Evolutionary conservation across 495 filamentous ascomycete species (phyloP).

Genomic region (Aspergillus cristatus): DNA sequence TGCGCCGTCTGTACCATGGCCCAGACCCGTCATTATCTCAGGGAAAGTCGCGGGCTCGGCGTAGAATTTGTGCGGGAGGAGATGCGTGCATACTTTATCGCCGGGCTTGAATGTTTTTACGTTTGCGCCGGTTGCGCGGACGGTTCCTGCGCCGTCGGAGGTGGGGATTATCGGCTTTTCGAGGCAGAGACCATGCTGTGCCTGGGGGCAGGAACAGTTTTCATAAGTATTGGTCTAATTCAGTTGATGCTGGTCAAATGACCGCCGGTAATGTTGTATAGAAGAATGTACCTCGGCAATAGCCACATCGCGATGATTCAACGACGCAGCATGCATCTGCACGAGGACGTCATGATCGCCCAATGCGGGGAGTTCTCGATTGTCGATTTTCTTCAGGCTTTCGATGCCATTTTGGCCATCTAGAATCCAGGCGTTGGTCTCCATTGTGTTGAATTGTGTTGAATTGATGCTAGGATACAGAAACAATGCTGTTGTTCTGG

Average conservation of each 20-base stretch:
- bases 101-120: constrained; percentile 8
- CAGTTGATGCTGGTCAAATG: too few relatives aligned
- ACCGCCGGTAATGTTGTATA: background rate
- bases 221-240: too few relatives aligned
- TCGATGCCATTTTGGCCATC: constrained; percentile 5
- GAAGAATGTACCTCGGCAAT: constrained; percentile 43
- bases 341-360: constrained; percentile 57
- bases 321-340: constrained; percentile 53
- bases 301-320: constrained; percentile 66
- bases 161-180: constrained; percentile 26
- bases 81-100: constrained; percentile 10
- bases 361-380: constrained; percentile 11
- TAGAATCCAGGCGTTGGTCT: constrained; percentile 7
- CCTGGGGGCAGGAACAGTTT: constrained; percentile 19
- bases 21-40: constrained; percentile 41
- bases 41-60: constrained; percentile 34
- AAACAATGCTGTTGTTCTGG: too few relatives aligned
- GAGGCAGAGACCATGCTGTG: constrained; percentile 28
- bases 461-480: too few relatives aligned
- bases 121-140: constrained; percentile 35
- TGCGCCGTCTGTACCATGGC: constrained; percentile 54
- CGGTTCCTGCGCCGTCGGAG: constrained; percentile 60
- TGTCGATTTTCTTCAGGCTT: constrained; percentile 4
- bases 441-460: too few relatives aligned
- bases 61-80: constrained; percentile 24